Percentiles rank a stretch among this genome's conserved stretches.
Conservation (phyloP, 2,329 filamentous ascomycete species). For the Parastagonospora avenae region DNA sequence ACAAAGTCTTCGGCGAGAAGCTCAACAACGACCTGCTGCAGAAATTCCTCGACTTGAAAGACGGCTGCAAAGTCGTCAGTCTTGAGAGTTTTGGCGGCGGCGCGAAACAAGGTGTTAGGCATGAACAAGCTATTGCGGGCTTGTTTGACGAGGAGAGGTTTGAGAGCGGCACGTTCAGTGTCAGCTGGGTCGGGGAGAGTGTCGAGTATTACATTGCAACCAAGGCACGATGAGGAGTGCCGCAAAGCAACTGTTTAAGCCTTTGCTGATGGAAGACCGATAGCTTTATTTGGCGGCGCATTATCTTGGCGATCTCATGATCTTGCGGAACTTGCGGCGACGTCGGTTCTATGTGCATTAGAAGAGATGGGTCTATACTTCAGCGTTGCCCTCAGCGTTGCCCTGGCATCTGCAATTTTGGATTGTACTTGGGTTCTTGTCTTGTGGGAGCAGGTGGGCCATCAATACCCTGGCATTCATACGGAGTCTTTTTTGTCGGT, state of each 20-base stretch:
- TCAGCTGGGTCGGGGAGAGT: slow-evolving; percentile 88
- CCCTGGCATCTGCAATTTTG: background rate
- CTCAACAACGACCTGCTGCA: slow-evolving; percentile 84
- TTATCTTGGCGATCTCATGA: too few relatives aligned
- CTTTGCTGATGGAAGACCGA: background rate
- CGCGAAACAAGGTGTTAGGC: slow-evolving; percentile 74
- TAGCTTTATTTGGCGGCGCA: background rate
- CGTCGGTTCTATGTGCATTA: background rate
- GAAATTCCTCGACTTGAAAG: slow-evolving; percentile 92
- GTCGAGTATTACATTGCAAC: slow-evolving; percentile 85
- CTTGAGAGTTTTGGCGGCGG: slow-evolving; percentile 84
- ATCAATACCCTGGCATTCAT: background rate
- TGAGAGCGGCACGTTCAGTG: slow-evolving; percentile 70
- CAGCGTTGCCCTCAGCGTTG: background rate
- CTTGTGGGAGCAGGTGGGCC: too few relatives aligned
- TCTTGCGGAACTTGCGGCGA: too few relatives aligned
- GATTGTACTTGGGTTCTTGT: background rate
- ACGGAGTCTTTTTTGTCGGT: too few relatives aligned
- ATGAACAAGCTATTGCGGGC: slow-evolving; percentile 80
- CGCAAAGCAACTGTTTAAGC: background rate
- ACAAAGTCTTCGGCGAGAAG: slow-evolving; percentile 89
- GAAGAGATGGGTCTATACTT: background rate
- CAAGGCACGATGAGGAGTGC: slow-evolving; percentile 49
- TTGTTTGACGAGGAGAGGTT: slow-evolving; percentile 77
- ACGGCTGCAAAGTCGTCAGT: slow-evolving; percentile 87